These are phyloP conservation scores for Echeveria elegans DNA, from an alignment of 164 flowering plant genomes.

Conservation along the genomic window DNA sequence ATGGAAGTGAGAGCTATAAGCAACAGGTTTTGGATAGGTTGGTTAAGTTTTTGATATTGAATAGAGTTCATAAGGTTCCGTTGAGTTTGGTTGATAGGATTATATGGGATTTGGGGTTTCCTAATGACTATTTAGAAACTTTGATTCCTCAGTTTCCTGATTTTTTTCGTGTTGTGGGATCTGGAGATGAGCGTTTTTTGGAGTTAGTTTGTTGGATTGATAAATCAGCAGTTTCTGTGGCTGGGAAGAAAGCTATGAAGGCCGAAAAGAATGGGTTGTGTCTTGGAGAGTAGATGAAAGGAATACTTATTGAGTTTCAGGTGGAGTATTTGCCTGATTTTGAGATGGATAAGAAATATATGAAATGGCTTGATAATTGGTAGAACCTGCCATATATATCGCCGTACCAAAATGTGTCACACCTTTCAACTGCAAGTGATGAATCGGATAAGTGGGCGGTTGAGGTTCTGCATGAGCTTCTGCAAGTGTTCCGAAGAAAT, in stretches of 20 bases:
- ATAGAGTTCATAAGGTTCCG: constrained; percentile 40
- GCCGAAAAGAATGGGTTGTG: constrained; percentile 9
- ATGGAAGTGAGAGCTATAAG: constrained; percentile 26
- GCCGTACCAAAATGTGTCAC: constrained; percentile 72
- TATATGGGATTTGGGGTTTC: constrained; percentile 80
- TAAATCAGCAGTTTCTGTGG: constrained; percentile 44
- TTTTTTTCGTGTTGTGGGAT: constrained; percentile 41
- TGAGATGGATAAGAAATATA: constrained; percentile 64
- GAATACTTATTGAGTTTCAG: constrained; percentile 45
- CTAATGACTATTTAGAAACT: constrained; percentile 39
- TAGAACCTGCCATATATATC: constrained; percentile 83
- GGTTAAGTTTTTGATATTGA: constrained; percentile 64
- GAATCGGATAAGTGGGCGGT: constrained; percentile 83
- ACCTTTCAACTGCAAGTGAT: constrained; percentile 50
- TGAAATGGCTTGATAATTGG: constrained; percentile 77
- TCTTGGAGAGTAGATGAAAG: constrained; percentile 21
- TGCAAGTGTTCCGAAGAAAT: constrained; percentile 64
- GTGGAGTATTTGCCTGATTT: constrained; percentile 57
- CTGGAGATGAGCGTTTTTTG: constrained; percentile 23
- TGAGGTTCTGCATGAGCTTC: constrained; percentile 70
- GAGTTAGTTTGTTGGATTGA: constrained; percentile 77
- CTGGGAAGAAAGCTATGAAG: constrained; percentile 40
- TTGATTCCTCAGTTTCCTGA: constrained; percentile 71
- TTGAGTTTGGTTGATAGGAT: constrained; percentile 40
- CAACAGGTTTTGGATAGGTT: constrained; percentile 52